Evolutionary conservation across 2,329 filamentous ascomycete species (phyloP), one percentile per base, ranked within the genome.

Genomic region (Trichoderma lentiforme): DNA sequence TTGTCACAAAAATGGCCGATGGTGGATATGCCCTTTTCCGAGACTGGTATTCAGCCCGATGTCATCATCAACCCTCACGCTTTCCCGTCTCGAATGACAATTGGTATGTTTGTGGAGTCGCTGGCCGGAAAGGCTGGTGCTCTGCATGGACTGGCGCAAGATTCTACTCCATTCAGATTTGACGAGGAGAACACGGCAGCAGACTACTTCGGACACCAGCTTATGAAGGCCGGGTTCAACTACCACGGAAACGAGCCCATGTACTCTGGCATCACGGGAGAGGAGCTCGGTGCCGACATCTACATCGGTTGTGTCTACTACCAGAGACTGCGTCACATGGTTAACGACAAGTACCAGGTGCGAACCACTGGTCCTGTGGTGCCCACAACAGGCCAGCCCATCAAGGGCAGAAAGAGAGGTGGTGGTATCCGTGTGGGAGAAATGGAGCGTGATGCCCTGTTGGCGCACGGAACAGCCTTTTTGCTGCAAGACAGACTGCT

Each of bases 21-120:
- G 3, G 86, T 93, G 72, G 95, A 98, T 81, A 96, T 99, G 93
- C 96, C 96, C 4, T 99, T 98, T 83, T 94, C 93, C 3, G 96
- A 99, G 84, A 93, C 92, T 6, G 96, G 96, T 69, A 98, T 99
- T 73, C 95, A 98, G 79, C 96, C 96, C 11, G 96, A 99, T 82
- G 88, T 97, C 78, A 99, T 99, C 83, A 99, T 99, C 86, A 99
- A 99, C 84, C 96, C 96, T 53, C 96, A 99, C 87, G 96, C 96
- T 79, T 99, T 99, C 88, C 96, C 96, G 8, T 98, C 95, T 60
- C 95, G 96, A 83, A 99, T 99, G 96, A 99, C 96, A 24, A 99
- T 99, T 80, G 96, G 96, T 79, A 98, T 98, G 93, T 98, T 99
- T 82, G 90, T 99, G 79, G 96, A 99, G 85, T 98, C 95, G 6